Conservation (phyloP, 331 rosid genomes). For the Acacia pycnantha region DNA sequence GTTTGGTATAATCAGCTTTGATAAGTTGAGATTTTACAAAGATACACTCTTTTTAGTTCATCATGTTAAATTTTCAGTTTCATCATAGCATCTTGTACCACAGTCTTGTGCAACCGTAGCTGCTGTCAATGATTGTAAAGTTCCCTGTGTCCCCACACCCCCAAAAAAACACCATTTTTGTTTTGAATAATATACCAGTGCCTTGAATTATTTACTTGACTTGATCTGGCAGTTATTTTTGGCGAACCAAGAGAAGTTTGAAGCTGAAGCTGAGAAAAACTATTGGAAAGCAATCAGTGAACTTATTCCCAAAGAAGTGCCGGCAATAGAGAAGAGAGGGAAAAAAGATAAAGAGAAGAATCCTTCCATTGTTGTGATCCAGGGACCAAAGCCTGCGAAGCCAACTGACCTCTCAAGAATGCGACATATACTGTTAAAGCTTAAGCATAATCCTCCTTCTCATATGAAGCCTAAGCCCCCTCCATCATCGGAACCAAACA, state of each 20-base stretch:
- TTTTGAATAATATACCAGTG: not conserved
- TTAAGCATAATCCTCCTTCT: conserved; percentile 57
- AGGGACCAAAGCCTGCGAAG: conserved; percentile 72
- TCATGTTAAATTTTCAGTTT: not conserved
- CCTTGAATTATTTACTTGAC: not conserved
- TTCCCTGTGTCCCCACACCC: too few species aligned
- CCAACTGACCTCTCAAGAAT: conserved; percentile 70
- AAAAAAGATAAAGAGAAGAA: conserved; percentile 59
- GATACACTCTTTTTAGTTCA: not conserved
- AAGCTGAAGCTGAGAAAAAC: conserved; percentile 53
- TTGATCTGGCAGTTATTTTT: conserved; percentile 7
- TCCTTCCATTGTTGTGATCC: conserved; percentile 51
- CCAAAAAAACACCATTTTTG: not conserved
- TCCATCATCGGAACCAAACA: conserved; percentile 35
- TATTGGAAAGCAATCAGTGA: conserved; percentile 67
- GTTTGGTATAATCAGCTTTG: not conserved
- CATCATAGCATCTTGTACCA: not conserved
- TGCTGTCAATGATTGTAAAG: too few species aligned
- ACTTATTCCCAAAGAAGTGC: conserved; percentile 57
- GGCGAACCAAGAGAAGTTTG: conserved; percentile 45
- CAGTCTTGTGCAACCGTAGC: not conserved
- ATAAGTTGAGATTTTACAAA: not conserved
- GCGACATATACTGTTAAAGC: conserved; percentile 58
- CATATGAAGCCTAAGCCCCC: conserved; percentile 58
- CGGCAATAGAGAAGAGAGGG: conserved; percentile 51